Percentiles rank a stretch among this genome's conserved stretches.
These are phyloP conservation scores for Clavulina sp. DNA, from an alignment of 768 basidiomycete species.

Conservation along the genomic window DNA sequence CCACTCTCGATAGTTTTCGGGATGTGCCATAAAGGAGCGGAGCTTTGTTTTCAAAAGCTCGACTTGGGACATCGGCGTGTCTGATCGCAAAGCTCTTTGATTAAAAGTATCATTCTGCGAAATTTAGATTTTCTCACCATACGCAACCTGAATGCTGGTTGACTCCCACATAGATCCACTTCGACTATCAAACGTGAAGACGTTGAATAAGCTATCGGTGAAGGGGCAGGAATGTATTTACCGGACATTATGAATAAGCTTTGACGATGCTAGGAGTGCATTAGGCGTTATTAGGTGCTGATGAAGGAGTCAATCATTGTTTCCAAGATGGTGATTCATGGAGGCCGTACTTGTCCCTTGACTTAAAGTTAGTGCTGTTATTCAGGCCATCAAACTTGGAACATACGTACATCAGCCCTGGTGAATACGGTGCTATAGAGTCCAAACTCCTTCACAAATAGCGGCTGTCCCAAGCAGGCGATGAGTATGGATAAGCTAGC, in stretches of 20 bases:
- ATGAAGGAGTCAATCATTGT: neutral
- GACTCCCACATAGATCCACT: conserved; percentile 38
- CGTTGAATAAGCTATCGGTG: neutral
- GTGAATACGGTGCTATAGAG: conserved; percentile 64
- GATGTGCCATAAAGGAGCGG: conserved; percentile 38
- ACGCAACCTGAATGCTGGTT: conserved; percentile 45
- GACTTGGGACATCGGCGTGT: conserved; percentile 18
- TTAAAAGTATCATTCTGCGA: no score
- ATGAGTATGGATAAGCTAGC: neutral
- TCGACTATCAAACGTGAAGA: neutral
- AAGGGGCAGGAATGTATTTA: conserved; percentile 32
- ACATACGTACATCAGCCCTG: conserved; percentile 70
- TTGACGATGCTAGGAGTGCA: conserved; percentile 43
- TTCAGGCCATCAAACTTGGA: no score
- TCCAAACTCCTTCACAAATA: conserved; percentile 60
- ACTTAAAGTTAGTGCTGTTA: no score
- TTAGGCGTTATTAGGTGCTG: conserved; percentile 56
- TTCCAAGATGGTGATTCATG: neutral
- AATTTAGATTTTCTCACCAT: conserved; percentile 54
- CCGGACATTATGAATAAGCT: conserved; percentile 62
- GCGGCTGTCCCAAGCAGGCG: conserved; percentile 12
- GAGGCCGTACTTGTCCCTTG: conserved; percentile 13
- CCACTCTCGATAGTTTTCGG: conserved; percentile 55
- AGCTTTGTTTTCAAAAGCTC: conserved; percentile 47
- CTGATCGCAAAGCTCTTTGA: no score